A percentile compares a stretch with the other conserved stretches of the same genome.
phyloP scores from a whole-genome alignment of 129 eudicot genomes.

The Daucus carota region DH1_v3.0 NC_030381.2:16865001-16865500 shows the following conservation, averaged over 20 bases:
- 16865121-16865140: background rate
- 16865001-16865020: conserved; percentile 85
- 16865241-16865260: conserved; percentile 93
- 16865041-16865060: conserved; percentile 81
- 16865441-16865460: background rate
- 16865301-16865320: conserved; percentile 34
- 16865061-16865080: conserved; percentile 43
- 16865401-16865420: background rate
- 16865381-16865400: background rate
- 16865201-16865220: conserved; percentile 68
- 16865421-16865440: background rate
- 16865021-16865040: conserved; percentile 90
- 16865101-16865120: background rate
- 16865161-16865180: conserved; percentile 79
- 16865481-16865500: background rate
- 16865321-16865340: background rate
- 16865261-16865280: conserved; percentile 76
- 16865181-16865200: conserved; percentile 85
- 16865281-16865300: conserved; percentile 89
- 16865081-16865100: background rate
- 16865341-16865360: background rate
- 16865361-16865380: background rate
- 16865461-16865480: background rate
- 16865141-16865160: background rate
- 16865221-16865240: conserved; percentile 91